These are phyloP conservation scores for Myochromella boudieri DNA, from an alignment of 768 basidiomycete species.

Conservation along the genomic window DNA sequence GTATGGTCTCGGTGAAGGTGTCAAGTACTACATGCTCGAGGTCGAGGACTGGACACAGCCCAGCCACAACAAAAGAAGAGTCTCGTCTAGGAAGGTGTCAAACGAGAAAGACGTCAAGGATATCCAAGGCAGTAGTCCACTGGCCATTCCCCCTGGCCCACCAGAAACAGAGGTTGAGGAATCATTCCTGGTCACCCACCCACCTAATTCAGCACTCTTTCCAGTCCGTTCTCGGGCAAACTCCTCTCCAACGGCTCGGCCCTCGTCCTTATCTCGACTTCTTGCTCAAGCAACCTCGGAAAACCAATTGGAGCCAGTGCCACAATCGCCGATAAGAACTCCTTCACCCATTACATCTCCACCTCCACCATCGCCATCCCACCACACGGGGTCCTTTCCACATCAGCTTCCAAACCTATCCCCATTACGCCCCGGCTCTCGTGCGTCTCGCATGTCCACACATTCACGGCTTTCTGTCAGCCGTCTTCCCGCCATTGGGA, in stretches of 20 bases:
- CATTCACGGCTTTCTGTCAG: slow-evolving; percentile 68
- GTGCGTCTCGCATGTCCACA: slow-evolving; percentile 67
- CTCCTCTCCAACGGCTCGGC: slow-evolving; percentile 68
- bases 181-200: slow-evolving; percentile 61
- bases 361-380: slow-evolving; percentile 36
- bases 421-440: slow-evolving; percentile 70
- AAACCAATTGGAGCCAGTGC: slow-evolving; percentile 22
- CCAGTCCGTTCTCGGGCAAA: slow-evolving; percentile 61
- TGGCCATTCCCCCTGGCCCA: slow-evolving; percentile 57
- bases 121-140: slow-evolving; percentile 30
- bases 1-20: slow-evolving; percentile 84
- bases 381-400: slow-evolving; percentile 30
- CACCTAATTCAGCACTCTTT: slow-evolving; percentile 69
- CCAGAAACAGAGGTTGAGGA: slow-evolving; percentile 75
- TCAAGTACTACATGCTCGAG: slow-evolving; percentile 92
- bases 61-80: slow-evolving; percentile 59
- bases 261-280: slow-evolving; percentile 77
- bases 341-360: slow-evolving; percentile 33
- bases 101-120: slow-evolving; percentile 40
- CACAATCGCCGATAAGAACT: slow-evolving; percentile 26
- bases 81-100: slow-evolving; percentile 50
- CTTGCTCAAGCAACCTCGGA: slow-evolving; percentile 71
- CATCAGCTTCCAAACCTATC: slow-evolving; percentile 42
- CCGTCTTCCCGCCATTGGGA: slow-evolving; percentile 61
- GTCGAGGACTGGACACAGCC: slow-evolving; percentile 93